Percentiles rank a stretch among this genome's conserved stretches.
Evolutionary conservation across 306 rosid species (phyloP).

Genomic region (Cyclanthera cordifolia): DNA sequence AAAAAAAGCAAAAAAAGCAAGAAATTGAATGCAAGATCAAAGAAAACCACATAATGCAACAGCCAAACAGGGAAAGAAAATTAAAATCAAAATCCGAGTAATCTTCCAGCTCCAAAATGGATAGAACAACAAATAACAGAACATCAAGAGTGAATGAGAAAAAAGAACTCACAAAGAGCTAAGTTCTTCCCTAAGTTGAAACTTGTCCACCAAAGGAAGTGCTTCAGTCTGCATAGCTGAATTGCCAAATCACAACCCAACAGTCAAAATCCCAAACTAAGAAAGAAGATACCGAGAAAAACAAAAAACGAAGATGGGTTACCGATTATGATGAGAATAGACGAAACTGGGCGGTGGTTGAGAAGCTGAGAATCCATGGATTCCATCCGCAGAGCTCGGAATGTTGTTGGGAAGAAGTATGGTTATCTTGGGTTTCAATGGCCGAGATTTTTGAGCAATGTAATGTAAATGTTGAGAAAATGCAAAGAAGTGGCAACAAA

Average conservation of each 20-base stretch:
- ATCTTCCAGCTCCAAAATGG: not conserved
- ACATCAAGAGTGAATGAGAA: not conserved
- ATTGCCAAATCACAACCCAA: constrained; percentile 11
- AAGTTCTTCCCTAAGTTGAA: constrained; percentile 52
- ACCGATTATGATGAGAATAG: constrained; percentile 65
- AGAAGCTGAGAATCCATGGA: constrained; percentile 28
- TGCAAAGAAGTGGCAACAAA: not conserved
- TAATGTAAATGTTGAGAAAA: not conserved
- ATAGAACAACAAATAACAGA: not conserved
- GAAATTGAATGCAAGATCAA: not conserved
- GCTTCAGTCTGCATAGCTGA: constrained; percentile 97
- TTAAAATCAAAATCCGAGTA: not conserved
- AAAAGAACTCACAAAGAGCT: constrained; percentile 43
- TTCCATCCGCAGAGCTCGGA: constrained; percentile 27
- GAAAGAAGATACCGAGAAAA: not conserved
- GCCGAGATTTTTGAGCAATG: not conserved
- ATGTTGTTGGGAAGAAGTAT: constrained; percentile 39
- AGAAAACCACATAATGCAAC: not conserved
- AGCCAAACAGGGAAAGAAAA: not conserved
- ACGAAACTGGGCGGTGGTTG: constrained; percentile 39
- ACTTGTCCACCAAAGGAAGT: constrained; percentile 63
- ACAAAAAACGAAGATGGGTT: constrained; percentile 5
- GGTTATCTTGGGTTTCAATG: not conserved
- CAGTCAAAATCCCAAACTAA: not conserved
- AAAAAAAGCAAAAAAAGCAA: constrained; percentile 2